These are phyloP conservation scores for Gossypium rotundifolium DNA, from an alignment of 345 rosid genomes.

Conservation along the genomic window DNA sequence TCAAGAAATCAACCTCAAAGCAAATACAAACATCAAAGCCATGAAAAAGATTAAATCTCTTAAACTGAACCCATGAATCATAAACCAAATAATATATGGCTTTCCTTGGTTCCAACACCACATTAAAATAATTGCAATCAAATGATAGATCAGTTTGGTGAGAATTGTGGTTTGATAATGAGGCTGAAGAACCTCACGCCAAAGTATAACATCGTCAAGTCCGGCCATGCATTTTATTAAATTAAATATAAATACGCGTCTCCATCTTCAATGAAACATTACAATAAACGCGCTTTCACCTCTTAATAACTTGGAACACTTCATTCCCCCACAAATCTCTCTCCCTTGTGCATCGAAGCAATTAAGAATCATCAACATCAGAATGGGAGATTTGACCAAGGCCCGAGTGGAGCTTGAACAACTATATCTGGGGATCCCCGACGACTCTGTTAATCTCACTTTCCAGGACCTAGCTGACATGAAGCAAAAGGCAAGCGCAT, in stretches of 20 bases:
- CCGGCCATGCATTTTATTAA: conserved; percentile 16
- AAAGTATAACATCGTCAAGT: neutral
- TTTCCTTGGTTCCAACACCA: neutral
- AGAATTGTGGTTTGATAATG: neutral
- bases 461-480: conserved; percentile 49
- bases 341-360: too few species aligned
- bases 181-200: neutral
- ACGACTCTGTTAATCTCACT: conserved; percentile 64
- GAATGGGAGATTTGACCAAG: conserved; percentile 32
- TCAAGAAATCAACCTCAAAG: too few species aligned
- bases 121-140: neutral
- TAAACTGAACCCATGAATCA: too few species aligned
- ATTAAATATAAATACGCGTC: neutral
- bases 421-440: conserved; percentile 52
- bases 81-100: neutral
- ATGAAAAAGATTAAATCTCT: too few species aligned
- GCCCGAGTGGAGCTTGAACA: conserved; percentile 60
- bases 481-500: conserved; percentile 8
- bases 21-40: too few species aligned
- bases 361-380: neutral
- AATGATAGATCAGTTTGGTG: neutral
- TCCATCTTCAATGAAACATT: conserved; percentile 15
- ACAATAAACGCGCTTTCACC: neutral
- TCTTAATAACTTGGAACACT: neutral
- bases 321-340: neutral